phyloP scores from a whole-genome alignment of 2,329 filamentous ascomycete genomes.

The Diplodia mutila region DNA sequence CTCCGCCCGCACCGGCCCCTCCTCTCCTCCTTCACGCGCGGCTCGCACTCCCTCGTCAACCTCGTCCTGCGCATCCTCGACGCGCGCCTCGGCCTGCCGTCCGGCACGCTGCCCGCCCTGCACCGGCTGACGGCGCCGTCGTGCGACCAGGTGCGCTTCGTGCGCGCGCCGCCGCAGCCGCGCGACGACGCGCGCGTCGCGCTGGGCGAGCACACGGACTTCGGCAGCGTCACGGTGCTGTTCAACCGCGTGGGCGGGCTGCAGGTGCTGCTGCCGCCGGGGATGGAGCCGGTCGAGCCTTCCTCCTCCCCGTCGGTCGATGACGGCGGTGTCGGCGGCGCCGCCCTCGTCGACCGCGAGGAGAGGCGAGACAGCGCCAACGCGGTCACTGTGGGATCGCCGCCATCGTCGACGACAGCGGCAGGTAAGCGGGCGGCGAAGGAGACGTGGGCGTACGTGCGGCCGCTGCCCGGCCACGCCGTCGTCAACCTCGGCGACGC shows the following conservation, averaged over 20 bases:
- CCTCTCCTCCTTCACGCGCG: constrained; percentile 50
- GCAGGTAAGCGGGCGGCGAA: constrained; percentile 28
- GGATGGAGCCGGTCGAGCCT: constrained; percentile 42
- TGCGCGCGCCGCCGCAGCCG: constrained; percentile 54
- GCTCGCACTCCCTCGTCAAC: constrained; percentile 51
- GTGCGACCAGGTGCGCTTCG: constrained; percentile 57
- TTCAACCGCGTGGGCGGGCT: constrained; percentile 61
- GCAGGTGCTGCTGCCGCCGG: constrained; percentile 46
- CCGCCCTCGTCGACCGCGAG: background rate
- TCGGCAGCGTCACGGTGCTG: constrained; percentile 59
- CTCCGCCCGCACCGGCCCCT: constrained; percentile 42
- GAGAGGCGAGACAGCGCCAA: background rate
- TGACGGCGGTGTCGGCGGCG: too few relatives aligned
- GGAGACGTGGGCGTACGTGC: constrained; percentile 56
- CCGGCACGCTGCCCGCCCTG: constrained; percentile 49
- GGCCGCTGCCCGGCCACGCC: constrained; percentile 53
- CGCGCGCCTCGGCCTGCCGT: constrained; percentile 47
- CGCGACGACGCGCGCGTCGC: constrained; percentile 47
- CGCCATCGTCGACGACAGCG: background rate
- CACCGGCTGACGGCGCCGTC: constrained; percentile 50
- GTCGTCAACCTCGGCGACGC: constrained; percentile 56
- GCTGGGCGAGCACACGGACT: constrained; percentile 60
- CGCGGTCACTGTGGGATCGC: background rate
- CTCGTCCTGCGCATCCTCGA: constrained; percentile 47
- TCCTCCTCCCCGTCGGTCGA: background rate